Base-by-base conservation (phyloP, 192 early-diverging fungal genomes). In the Tieghemiomyces parasiticus region DNA sequence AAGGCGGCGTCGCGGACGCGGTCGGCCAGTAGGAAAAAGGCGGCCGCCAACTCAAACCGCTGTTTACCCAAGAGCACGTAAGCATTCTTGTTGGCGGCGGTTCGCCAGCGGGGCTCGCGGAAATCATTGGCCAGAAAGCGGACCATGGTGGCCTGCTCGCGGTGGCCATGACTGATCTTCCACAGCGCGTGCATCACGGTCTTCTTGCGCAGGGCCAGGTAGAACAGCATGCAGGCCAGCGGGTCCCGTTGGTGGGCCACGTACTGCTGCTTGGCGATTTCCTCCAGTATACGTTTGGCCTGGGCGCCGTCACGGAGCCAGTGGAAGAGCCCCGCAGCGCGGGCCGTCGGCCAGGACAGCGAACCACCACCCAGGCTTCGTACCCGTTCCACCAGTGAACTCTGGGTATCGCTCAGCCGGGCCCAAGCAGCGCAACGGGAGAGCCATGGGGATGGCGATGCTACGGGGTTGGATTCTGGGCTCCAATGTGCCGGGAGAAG, bases 21-120 rank as follows among this genome's bases (percentile, higher is more conserved):
- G 48, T 87, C 88, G 1, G 80, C 92, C 3, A 99, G 77, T 62
- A 99, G 63, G 64, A 99, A 99, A 65, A 99, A 99, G 0, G 93
- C 82, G 0, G 88, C 95, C 0, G 95, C 92, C 66, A 95, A 90
- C 44, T 88, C 81, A 63, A 89, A 97, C 48, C 94, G 76, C 60
- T 96, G 93, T 62, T 90, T 91, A 60, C 94, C 91, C 26, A 99
- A 69, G 35, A 99, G 66, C n/a, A 87, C 96, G 72, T 89, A 99
- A 2, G 96, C 96, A 64, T 99, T 99, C 65, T 99, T 99, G n/a
- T 83, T 70, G 2, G 96, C 96, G 0, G 94, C 92, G 19, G 83
- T 92, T 62, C 79, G 82, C 96, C 96, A 99, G 44, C 89, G 71
- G 3, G 84, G 75, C 54, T 89, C 80, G 19, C 80, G 75, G 78